Evolutionary conservation across 805 yeast genomes (phyloP).

Genomic region (Gaillardinia entomophila): DNA sequence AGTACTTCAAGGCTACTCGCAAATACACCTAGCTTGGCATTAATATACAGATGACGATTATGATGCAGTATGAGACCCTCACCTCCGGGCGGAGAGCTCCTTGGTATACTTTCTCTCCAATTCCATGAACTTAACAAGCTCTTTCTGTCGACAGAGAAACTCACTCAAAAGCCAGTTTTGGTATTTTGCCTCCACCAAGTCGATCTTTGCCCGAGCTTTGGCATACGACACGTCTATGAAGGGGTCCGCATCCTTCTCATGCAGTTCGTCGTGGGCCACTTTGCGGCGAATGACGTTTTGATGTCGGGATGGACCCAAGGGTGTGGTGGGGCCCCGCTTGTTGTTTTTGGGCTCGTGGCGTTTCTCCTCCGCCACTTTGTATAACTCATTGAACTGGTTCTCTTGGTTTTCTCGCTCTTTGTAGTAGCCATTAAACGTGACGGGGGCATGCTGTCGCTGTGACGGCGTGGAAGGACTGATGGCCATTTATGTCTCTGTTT

Average conservation of each 20-base stretch:
- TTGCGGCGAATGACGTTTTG: constrained; percentile 15
- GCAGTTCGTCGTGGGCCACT: constrained; percentile 5
- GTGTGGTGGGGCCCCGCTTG: constrained; percentile 33
- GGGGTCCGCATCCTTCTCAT: constrained; percentile 2
- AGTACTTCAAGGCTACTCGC: constrained; percentile 49
- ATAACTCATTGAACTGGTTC: no score
- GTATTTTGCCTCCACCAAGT: constrained; percentile 19
- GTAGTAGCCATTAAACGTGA: no score
- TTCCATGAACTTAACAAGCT: constrained; percentile 22
- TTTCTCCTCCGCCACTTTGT: neutral
- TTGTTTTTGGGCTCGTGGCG: neutral
- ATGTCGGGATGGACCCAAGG: constrained; percentile 22
- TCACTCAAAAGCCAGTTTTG: constrained; percentile 25
- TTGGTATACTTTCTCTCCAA: constrained; percentile 22
- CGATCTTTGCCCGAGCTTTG: constrained; percentile 3
- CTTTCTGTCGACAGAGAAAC: constrained; percentile 15
- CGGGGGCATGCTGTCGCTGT: no score
- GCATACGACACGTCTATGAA: constrained; percentile 1
- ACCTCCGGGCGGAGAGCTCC: neutral
- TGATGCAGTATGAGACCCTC: neutral
- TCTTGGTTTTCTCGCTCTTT: no score
- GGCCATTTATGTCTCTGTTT: no score
- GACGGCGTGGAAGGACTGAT: no score
- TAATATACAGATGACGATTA: neutral
- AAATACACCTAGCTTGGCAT: constrained; percentile 7